Percentiles rank a stretch among this genome's conserved stretches.
Evolutionary conservation across 441 rosid genomes (phyloP).

Genomic region (Populus hybrid): DNA sequence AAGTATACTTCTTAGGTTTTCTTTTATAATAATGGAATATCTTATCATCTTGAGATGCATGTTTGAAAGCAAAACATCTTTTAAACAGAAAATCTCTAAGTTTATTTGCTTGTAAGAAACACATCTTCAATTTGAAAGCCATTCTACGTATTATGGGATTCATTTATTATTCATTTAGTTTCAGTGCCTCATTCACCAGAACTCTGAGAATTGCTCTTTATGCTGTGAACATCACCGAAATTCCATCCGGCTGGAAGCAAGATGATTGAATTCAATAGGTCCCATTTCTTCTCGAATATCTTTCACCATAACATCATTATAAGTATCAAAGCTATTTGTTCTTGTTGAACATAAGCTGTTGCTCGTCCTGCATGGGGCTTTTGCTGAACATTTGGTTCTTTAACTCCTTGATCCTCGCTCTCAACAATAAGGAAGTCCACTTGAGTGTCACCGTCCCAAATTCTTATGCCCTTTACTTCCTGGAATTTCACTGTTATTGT

Average conservation of each 20-base stretch:
- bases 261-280: neutral
- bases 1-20: neutral
- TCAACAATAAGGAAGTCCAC: neutral
- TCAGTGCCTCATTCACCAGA: neutral
- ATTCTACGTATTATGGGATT: neutral
- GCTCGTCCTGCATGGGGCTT: neutral
- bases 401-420: neutral
- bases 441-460: neutral
- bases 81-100: neutral
- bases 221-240: neutral
- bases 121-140: neutral
- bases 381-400: neutral
- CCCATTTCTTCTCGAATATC: neutral
- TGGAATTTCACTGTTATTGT: neutral
- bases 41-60: neutral
- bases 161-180: neutral
- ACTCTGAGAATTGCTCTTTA: neutral
- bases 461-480: constrained; percentile 3
- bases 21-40: neutral
- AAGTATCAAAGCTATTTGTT: neutral
- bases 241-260: constrained; percentile 1
- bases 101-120: neutral
- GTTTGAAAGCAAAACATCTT: neutral
- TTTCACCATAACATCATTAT: neutral
- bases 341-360: neutral